A percentile compares a stretch with the other conserved stretches of the same genome.
These are phyloP conservation scores for Candida yuanshanica DNA, from an alignment of 805 yeast species.

Conservation along the genomic window DNA sequence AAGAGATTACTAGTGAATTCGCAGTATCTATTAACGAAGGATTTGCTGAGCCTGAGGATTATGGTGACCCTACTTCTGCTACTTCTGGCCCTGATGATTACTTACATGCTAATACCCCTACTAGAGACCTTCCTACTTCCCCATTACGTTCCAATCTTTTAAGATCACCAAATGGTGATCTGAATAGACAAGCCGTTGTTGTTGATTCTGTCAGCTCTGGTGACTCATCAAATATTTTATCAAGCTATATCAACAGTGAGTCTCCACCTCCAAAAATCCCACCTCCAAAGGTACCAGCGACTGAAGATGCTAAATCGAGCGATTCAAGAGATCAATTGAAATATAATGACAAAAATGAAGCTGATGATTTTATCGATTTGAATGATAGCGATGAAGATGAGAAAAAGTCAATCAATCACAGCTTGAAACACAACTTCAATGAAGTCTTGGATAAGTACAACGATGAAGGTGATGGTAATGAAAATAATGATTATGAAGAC, in stretches of 20 bases:
- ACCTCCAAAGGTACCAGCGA: constrained; percentile 11
- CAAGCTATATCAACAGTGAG: constrained; percentile 17
- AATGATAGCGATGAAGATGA: constrained; percentile 10
- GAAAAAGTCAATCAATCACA: neutral
- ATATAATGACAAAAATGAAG: constrained; percentile 10
- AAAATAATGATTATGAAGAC: neutral
- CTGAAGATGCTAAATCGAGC: neutral
- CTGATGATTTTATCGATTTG: constrained; percentile 19
- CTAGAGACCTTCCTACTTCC: constrained; percentile 7
- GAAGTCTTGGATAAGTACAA: neutral
- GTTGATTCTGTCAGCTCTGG: constrained; percentile 19
- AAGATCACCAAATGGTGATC: constrained; percentile 17
- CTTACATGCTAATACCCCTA: constrained; percentile 1
- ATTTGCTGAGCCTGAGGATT: neutral
- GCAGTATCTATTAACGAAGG: neutral
- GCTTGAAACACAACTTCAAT: neutral
- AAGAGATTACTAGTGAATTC: neutral
- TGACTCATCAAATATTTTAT: constrained; percentile 19
- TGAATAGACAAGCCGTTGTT: constrained; percentile 22
- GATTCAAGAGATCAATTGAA: neutral
- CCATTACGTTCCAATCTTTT: constrained; percentile 14
- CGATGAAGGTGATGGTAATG: constrained; percentile 2
- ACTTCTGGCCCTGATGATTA: neutral
- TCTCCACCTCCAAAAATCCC: constrained; percentile 20
- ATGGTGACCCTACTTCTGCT: no score